Evolutionary conservation across 192 early-diverging fungal genomes (phyloP).

Genomic region (Linderina pennispora): DNA sequence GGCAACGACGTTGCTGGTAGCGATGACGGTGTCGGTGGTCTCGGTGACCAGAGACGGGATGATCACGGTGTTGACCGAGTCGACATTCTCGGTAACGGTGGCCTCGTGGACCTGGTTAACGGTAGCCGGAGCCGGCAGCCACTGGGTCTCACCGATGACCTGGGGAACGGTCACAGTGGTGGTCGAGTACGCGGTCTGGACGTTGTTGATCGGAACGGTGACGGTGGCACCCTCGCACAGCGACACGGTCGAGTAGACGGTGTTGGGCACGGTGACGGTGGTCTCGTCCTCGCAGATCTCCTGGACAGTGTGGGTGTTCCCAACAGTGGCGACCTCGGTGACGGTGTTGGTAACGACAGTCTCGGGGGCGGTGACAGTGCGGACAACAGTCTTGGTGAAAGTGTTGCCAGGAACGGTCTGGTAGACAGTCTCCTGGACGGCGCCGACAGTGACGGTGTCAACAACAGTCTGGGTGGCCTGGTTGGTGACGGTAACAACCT

Average conservation of each 20-base stretch:
- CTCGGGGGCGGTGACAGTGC: constrained; percentile 1
- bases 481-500: background rate
- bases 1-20: background rate
- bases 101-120: background rate
- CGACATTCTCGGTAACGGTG: background rate
- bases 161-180: background rate
- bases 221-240: background rate
- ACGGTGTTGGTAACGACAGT: constrained; percentile 1
- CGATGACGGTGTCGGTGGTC: background rate
- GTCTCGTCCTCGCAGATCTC: background rate
- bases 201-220: background rate
- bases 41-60: background rate
- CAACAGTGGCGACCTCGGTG: background rate
- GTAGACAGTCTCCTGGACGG: constrained; percentile 3
- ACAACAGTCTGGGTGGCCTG: background rate
- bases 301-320: background rate
- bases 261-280: background rate
- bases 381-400: constrained; percentile 6
- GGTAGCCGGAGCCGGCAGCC: background rate
- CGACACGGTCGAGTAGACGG: background rate
- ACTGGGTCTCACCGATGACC: background rate
- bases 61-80: background rate
- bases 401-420: constrained; percentile 1
- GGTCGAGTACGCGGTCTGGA: background rate
- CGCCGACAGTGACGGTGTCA: background rate